These are phyloP conservation scores for Fusarium sulawesiense DNA, from an alignment of 2,329 filamentous ascomycete species.

Conservation along the genomic window DNA sequence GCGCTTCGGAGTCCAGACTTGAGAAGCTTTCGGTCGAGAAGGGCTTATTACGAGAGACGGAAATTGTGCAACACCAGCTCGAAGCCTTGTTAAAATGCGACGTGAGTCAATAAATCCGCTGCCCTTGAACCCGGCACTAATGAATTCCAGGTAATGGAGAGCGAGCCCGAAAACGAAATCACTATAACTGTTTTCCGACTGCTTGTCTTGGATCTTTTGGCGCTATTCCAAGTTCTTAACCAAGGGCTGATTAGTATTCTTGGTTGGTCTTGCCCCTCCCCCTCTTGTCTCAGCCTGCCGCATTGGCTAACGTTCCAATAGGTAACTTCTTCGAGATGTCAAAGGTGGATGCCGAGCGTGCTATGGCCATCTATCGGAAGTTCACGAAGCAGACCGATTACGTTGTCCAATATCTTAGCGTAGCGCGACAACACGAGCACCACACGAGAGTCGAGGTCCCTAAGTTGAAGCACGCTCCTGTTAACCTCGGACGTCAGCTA, in stretches of 20 bases:
- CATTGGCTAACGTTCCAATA: conserved; percentile 51
- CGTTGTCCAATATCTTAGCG: conserved; percentile 88
- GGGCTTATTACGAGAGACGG: conserved; percentile 90
- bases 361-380: conserved; percentile 89
- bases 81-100: conserved; percentile 88
- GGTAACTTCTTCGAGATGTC: conserved; percentile 99
- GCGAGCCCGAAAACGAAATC: conserved; percentile 95
- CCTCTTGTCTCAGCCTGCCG: conserved; percentile 18
- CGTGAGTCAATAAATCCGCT: conserved; percentile 62
- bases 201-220: conserved; percentile 87
- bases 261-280: conserved; percentile 65
- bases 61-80: conserved; percentile 89
- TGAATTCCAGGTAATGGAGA: conserved; percentile 76
- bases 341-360: conserved; percentile 89
- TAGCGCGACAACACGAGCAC: conserved; percentile 90
- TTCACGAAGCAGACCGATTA: conserved; percentile 93
- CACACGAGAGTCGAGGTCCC: conserved; percentile 94
- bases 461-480: conserved; percentile 96
- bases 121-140: conserved; percentile 8
- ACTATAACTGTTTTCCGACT: conserved; percentile 93
- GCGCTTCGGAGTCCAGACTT: conserved; percentile 81
- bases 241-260: conserved; percentile 97
- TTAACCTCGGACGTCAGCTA: conserved; percentile 86
- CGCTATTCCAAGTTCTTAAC: conserved; percentile 94
- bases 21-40: conserved; percentile 92